phyloP scores from a whole-genome alignment of 2,329 filamentous ascomycete species.

The Aureobasidium sp. region DNA sequence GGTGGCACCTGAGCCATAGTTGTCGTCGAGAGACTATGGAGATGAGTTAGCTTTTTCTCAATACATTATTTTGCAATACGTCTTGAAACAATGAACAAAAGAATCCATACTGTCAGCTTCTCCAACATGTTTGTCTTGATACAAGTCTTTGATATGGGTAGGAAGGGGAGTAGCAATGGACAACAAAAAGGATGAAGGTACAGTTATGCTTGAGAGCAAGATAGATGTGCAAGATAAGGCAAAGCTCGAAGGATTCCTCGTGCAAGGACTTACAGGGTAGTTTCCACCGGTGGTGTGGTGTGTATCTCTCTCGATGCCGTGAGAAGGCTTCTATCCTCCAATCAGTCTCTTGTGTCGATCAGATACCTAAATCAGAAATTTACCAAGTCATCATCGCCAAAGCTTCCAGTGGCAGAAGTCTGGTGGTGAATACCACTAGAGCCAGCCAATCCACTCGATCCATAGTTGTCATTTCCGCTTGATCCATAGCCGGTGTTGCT shows the following conservation, averaged over 20 bases:
- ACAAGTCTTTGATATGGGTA: neutral
- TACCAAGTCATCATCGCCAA: neutral
- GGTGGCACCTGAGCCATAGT: conserved; percentile 18
- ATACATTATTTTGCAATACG: neutral
- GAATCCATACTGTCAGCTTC: neutral
- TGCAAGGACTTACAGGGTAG: neutral
- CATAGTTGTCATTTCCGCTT: conserved; percentile 19
- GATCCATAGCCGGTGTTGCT: conserved; percentile 14
- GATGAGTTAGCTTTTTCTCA: conserved; percentile 17
- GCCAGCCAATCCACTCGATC: neutral
- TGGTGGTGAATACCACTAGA: neutral
- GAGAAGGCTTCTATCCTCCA: neutral
- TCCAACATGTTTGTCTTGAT: neutral
- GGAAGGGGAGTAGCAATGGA: neutral
- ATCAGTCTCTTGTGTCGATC: no score
- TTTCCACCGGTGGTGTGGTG: conserved; percentile 5
- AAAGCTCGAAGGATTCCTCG: neutral
- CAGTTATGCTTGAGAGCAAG: neutral
- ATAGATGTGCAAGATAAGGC: neutral
- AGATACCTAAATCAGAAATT: no score
- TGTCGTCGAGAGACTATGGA: conserved; percentile 8
- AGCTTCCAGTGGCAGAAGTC: neutral
- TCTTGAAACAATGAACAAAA: neutral
- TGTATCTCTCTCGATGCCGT: neutral
- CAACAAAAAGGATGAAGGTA: neutral